phyloP scores from a whole-genome alignment of 495 filamentous ascomycete genomes.

The Annulohypoxylon moriforme region DNA sequence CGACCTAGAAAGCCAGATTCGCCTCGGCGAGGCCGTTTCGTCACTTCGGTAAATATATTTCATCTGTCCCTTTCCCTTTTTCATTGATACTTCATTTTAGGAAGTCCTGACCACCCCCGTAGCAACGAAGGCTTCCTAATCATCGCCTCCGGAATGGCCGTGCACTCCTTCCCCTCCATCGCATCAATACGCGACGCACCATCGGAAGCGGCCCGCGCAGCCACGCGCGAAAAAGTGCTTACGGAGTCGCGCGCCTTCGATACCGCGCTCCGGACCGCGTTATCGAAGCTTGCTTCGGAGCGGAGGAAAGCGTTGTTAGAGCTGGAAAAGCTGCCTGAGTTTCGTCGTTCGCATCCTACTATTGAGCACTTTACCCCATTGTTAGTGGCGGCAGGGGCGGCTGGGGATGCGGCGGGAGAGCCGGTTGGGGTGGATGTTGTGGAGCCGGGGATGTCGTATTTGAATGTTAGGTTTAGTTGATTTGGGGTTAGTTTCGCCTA shows the following conservation, averaged over 20 bases:
- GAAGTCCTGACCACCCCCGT: not conserved
- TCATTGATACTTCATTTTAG: too few relatives aligned
- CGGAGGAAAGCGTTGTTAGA: constrained; percentile 13
- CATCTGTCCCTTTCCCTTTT: not conserved
- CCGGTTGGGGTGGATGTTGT: constrained; percentile 33
- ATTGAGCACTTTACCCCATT: constrained; percentile 36
- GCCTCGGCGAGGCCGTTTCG: constrained; percentile 31
- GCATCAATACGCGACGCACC: constrained; percentile 15
- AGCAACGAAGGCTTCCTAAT: constrained; percentile 39
- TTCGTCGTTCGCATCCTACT: constrained; percentile 31
- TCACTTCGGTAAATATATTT: constrained; percentile 22
- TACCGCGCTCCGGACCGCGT: constrained; percentile 17
- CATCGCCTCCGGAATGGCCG: constrained; percentile 35
- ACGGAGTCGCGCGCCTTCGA: constrained; percentile 31
- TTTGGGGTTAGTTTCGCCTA: too few relatives aligned
- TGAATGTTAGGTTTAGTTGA: constrained; percentile 33
- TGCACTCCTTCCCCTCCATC: constrained; percentile 34
- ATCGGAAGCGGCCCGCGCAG: constrained; percentile 6
- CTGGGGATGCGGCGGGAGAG: constrained; percentile 10
- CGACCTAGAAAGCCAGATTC: constrained; percentile 33
- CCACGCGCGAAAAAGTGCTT: constrained; percentile 10
- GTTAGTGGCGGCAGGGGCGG: constrained; percentile 35
- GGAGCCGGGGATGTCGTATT: constrained; percentile 40
- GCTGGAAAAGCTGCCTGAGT: constrained; percentile 21
- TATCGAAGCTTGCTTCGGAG: constrained; percentile 9